These are phyloP conservation scores for Diutina siamensis DNA, from an alignment of 1,139 yeast genomes.

Conservation along the genomic window DNA sequence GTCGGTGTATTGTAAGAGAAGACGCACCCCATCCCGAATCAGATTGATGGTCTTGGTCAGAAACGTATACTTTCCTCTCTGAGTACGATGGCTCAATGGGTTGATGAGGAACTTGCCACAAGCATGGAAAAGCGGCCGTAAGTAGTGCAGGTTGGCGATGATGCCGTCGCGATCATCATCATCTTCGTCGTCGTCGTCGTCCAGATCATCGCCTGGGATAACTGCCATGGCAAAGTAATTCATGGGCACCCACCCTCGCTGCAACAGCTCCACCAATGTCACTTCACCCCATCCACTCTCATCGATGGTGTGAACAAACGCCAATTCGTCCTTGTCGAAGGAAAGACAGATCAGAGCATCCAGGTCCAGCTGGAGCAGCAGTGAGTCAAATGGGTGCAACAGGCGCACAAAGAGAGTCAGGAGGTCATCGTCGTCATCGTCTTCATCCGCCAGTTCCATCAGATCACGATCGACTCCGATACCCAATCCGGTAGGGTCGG, in stretches of 20 bases:
- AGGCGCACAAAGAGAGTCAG: constrained; percentile 47
- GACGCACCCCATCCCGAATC: constrained; percentile 75
- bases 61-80: constrained; percentile 32
- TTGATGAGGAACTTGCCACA: constrained; percentile 67
- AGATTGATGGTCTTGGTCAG: constrained; percentile 31
- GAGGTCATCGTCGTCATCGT: constrained; percentile 10
- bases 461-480: background rate
- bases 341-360: constrained; percentile 77
- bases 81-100: constrained; percentile 43
- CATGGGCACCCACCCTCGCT: constrained; percentile 95
- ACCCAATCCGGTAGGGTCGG: background rate
- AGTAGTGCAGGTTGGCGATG: constrained; percentile 33
- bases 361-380: constrained; percentile 40
- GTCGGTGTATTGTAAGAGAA: constrained; percentile 63
- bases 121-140: constrained; percentile 54
- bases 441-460: background rate
- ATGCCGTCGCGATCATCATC: constrained; percentile 15
- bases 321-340: constrained; percentile 69
- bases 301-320: constrained; percentile 81
- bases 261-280: constrained; percentile 54
- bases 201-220: constrained; percentile 8
- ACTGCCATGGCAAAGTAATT: constrained; percentile 70
- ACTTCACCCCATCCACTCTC: constrained; percentile 98
- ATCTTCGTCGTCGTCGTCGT: constrained; percentile 12
- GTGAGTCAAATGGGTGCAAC: constrained; percentile 67